phyloP scores from a whole-genome alignment of 352 stramenopile species.

The Phytophthora tentaculata region DNA sequence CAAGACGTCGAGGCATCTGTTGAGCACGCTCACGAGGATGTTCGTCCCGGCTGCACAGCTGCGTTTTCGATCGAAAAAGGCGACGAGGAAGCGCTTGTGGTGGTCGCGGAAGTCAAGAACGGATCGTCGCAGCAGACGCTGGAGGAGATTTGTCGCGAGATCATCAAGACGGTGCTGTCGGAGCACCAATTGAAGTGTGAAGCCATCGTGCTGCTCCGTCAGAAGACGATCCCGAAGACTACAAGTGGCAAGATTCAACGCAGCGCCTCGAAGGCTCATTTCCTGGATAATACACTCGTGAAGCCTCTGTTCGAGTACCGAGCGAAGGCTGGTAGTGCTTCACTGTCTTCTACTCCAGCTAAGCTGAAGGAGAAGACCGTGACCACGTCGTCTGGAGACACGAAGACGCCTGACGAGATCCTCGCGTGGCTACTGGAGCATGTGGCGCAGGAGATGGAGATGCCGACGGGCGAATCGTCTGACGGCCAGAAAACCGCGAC shows the following conservation, averaged over 20 bases:
- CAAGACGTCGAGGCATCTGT: conserved; percentile 82
- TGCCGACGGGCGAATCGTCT: conserved; percentile 9
- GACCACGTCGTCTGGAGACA: conserved; percentile 28
- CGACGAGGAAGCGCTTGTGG: conserved; percentile 75
- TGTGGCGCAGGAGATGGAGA: conserved; percentile 59
- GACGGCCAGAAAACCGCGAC: conserved; percentile 19
- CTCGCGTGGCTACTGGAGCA: conserved; percentile 73
- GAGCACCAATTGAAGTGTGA: conserved; percentile 80
- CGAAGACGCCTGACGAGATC: conserved; percentile 77
- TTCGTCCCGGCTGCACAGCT: conserved; percentile 77
- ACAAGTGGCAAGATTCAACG: conserved; percentile 89
- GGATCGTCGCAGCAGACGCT: conserved; percentile 57
- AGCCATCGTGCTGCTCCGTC: conserved; percentile 72
- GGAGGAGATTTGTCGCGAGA: conserved; percentile 65
- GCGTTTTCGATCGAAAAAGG: conserved; percentile 85
- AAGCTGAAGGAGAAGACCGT: conserved; percentile 21
- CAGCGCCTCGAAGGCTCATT: conserved; percentile 67
- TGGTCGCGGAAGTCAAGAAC: conserved; percentile 82
- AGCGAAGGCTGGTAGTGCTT: conserved; percentile 39
- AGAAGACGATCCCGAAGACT: conserved; percentile 83
- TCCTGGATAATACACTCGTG: conserved; percentile 44
- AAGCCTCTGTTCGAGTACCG: conserved; percentile 66
- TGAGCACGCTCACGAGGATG: conserved; percentile 64
- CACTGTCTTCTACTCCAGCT: conserved; percentile 6
- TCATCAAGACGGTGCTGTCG: conserved; percentile 64